Conservation (phyloP, 345 rosid species). For the Hibiscus tridactylites region DNA sequence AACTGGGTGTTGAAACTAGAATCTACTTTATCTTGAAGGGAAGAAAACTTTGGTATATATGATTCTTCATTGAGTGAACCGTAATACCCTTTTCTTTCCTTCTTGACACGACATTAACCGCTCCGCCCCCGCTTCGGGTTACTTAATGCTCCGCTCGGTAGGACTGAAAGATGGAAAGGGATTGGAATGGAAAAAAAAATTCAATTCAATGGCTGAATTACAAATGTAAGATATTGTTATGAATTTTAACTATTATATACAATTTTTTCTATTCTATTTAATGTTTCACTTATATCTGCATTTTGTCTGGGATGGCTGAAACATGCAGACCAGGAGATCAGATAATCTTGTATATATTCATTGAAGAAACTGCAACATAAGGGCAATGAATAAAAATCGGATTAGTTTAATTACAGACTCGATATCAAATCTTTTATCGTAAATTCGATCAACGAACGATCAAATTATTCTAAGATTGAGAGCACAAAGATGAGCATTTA, state of each 20-base stretch:
- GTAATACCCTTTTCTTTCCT: neutral
- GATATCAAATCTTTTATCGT: neutral
- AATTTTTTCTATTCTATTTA: neutral
- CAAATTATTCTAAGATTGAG: neutral
- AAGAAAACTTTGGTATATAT: neutral
- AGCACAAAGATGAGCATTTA: neutral
- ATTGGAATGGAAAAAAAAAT: neutral
- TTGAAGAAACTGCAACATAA: neutral
- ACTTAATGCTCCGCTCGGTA: neutral
- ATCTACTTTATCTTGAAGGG: neutral
- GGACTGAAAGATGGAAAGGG: neutral
- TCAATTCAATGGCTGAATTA: neutral
- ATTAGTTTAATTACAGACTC: neutral
- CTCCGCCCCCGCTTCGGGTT: neutral
- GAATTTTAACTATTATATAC: neutral
- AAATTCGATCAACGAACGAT: neutral
- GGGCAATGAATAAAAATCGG: neutral
- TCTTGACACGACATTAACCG: neutral
- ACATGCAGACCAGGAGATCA: neutral
- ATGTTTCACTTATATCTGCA: neutral
- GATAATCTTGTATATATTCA: neutral
- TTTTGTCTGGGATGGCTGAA: constrained; percentile 12
- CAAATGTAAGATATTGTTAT: neutral
- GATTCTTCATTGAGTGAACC: neutral
- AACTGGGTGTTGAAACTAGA: constrained; percentile 3